These are phyloP conservation scores for Cardiosporidium cionae DNA, from an alignment of 169 alveolate species.

Conservation along the genomic window DNA sequence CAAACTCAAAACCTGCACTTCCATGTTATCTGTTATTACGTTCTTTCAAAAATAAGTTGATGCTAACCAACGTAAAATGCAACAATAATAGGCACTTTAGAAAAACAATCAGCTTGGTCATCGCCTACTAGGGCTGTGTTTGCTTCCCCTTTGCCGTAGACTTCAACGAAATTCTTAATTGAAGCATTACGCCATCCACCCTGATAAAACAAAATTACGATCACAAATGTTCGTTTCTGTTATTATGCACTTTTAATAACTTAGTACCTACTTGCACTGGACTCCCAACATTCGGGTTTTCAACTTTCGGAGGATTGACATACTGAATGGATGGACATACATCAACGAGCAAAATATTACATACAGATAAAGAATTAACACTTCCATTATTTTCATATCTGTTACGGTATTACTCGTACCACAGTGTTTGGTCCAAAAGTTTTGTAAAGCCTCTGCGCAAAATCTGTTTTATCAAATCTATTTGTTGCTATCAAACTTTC, in stretches of 20 bases:
- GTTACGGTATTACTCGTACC: too few relatives aligned
- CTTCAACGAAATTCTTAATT: background rate
- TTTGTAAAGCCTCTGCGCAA: background rate
- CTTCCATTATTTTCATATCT: too few relatives aligned
- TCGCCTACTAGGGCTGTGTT: background rate
- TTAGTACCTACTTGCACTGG: too few relatives aligned
- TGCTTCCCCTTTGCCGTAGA: background rate
- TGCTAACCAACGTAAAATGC: background rate
- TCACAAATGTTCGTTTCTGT: too few relatives aligned
- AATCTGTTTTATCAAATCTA: background rate
- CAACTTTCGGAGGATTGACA: background rate
- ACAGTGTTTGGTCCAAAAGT: background rate
- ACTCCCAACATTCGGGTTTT: background rate
- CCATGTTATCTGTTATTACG: too few relatives aligned
- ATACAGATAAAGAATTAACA: too few relatives aligned
- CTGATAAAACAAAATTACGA: too few relatives aligned
- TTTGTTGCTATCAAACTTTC: background rate
- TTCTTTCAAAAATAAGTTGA: background rate
- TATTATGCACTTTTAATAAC: too few relatives aligned
- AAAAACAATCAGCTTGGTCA: background rate
- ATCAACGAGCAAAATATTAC: too few relatives aligned
- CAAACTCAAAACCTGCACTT: too few relatives aligned
- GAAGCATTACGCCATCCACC: background rate
- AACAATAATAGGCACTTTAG: background rate
- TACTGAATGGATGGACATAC: too few relatives aligned